These are phyloP conservation scores for Pythium apleroticum DNA, from an alignment of 352 stramenopile species.

Conservation along the genomic window DNA sequence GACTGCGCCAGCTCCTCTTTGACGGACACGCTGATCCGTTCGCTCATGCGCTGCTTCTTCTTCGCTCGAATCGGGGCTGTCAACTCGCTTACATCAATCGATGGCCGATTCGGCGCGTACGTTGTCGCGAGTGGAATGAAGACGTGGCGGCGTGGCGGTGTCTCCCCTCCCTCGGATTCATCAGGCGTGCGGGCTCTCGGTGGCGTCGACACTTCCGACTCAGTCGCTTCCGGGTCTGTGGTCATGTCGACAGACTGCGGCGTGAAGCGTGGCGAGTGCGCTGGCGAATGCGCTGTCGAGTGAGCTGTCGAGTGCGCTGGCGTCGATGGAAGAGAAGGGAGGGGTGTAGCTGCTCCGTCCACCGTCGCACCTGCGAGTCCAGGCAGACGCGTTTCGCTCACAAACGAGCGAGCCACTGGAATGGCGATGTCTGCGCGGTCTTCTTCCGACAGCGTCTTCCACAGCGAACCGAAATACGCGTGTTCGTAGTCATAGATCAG, in stretches of 20 bases:
- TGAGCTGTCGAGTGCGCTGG: neutral
- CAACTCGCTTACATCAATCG: neutral
- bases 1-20: no score
- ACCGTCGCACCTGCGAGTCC: neutral
- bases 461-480: constrained; percentile 6
- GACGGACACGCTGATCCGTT: no score
- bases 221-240: neutral
- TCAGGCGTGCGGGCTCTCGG: neutral
- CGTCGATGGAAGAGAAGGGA: neutral
- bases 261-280: no score
- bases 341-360: neutral
- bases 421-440: neutral
- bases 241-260: neutral
- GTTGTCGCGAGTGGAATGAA: neutral
- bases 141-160: neutral
- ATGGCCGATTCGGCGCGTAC: neutral
- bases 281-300: no score
- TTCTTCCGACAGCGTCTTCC: constrained; percentile 2
- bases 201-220: neutral
- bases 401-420: constrained; percentile 9
- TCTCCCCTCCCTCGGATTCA: neutral
- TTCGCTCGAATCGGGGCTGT: no score
- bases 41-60: no score
- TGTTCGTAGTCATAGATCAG: constrained; percentile 22
- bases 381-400: constrained; percentile 13